phyloP scores from a whole-genome alignment of 768 basidiomycete species.

The Glaciozyma antarctica region DNA sequence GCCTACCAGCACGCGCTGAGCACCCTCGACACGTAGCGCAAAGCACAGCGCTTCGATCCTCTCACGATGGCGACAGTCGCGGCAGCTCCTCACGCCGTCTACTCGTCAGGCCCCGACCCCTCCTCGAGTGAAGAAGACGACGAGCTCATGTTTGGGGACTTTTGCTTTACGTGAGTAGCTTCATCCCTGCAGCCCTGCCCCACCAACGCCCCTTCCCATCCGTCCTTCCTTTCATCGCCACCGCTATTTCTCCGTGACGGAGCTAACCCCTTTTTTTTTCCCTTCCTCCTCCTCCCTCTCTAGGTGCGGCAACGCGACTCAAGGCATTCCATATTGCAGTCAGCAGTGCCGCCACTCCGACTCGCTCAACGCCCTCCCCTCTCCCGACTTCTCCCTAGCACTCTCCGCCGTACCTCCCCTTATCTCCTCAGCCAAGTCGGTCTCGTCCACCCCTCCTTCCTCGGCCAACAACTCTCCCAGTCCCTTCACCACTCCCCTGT shows the following conservation, averaged over 20 bases:
- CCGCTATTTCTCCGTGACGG: neutral
- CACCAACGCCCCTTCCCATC: neutral
- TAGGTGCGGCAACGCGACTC: conserved; percentile 26
- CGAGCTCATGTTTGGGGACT: conserved; percentile 21
- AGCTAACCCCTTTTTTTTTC: neutral
- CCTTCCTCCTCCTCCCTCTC: neutral
- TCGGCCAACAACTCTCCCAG: conserved; percentile 16
- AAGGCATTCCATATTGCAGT: conserved; percentile 21
- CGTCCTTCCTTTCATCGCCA: neutral
- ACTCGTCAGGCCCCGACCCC: too few species aligned
- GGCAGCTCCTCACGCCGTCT: too few species aligned
- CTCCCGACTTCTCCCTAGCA: conserved; percentile 25
- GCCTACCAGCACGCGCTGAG: too few species aligned
- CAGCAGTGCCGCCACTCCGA: conserved; percentile 18
- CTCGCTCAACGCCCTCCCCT: conserved; percentile 1
- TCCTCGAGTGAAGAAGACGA: conserved; percentile 2
- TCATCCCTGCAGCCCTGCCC: neutral
- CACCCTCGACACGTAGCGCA: too few species aligned
- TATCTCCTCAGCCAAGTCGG: conserved; percentile 17
- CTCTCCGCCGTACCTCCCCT: conserved; percentile 22
- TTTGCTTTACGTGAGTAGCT: conserved; percentile 21
- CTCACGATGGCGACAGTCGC: too few species aligned
- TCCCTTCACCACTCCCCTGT: neutral
- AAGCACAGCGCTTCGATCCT: too few species aligned
- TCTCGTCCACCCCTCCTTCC: conserved; percentile 25